Conservation (phyloP, 345 rosid genomes). For the Arabis alpina region DNA sequence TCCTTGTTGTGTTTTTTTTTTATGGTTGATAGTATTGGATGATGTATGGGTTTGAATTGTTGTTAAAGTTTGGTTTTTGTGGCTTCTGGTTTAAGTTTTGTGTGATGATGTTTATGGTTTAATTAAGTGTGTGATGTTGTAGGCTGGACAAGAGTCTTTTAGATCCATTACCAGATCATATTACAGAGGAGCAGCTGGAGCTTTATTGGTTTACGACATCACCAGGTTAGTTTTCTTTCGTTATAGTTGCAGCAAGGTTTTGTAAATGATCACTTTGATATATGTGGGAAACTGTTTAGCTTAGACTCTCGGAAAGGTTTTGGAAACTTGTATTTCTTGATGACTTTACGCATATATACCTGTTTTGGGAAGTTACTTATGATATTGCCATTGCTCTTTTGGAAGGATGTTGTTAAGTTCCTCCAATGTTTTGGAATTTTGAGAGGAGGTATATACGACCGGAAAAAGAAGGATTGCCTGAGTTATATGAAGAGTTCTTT, state of each 20-base stretch:
- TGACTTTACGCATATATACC: neutral
- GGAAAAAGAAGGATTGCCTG: neutral
- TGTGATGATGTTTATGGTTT: constrained; percentile 1
- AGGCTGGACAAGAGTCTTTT: constrained; percentile 99
- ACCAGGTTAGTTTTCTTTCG: constrained; percentile 61
- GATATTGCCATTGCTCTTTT: constrained; percentile 4
- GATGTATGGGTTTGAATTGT: neutral
- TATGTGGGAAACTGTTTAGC: neutral
- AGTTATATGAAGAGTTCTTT: neutral
- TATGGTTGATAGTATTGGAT: neutral
- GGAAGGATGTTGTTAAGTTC: neutral
- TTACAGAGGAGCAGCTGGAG: constrained; percentile 99
- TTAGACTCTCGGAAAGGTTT: constrained; percentile 5
- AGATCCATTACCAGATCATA: constrained; percentile 97
- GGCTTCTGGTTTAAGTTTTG: neutral
- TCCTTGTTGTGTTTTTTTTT: neutral
- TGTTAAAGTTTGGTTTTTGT: neutral
- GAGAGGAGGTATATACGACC: neutral
- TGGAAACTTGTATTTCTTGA: constrained; percentile 1
- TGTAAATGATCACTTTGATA: neutral
- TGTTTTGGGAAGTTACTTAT: constrained; percentile 8
- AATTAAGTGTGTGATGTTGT: constrained; percentile 14
- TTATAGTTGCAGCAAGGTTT: neutral
- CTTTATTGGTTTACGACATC: constrained; percentile 91
- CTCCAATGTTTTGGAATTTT: neutral